Conservation (phyloP, 1,284 basidiomycete genomes). For the Ustilago sp. region DNA sequence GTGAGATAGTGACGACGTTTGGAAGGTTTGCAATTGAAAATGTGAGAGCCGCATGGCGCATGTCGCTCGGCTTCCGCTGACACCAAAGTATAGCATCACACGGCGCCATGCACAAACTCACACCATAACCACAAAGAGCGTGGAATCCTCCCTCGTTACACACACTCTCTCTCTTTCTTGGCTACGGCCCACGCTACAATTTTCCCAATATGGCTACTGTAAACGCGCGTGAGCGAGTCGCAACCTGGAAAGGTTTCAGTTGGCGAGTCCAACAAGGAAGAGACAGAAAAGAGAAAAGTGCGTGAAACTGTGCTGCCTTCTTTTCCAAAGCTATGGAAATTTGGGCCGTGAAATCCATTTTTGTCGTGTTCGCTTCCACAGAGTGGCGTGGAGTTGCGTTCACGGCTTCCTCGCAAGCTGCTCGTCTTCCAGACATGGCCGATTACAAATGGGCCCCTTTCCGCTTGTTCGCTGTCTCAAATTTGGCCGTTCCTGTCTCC, state of each 20-base stretch:
- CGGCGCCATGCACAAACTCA: neutral
- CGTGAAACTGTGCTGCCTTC: conserved; percentile 16
- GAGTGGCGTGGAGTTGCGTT: conserved; percentile 1
- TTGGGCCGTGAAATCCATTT: conserved; percentile 25
- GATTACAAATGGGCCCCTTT: conserved; percentile 3
- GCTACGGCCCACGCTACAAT: neutral
- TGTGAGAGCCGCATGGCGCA: neutral
- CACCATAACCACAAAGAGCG: neutral
- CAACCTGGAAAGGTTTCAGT: conserved; percentile 1
- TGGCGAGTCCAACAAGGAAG: neutral
- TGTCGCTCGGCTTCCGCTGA: conserved; percentile 11
- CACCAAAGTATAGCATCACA: neutral
- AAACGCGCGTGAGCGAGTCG: conserved; percentile 13
- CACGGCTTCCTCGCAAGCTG: too few species aligned
- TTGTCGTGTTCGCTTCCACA: neutral
- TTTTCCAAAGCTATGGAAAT: conserved; percentile 1
- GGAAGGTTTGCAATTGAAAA: neutral
- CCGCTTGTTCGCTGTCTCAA: neutral
- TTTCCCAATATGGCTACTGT: conserved; percentile 1
- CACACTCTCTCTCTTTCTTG: conserved; percentile 13
- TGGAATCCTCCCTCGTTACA: conserved; percentile 2
- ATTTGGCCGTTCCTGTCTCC: neutral
- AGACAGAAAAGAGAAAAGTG: conserved; percentile 1
- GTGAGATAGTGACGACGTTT: neutral
- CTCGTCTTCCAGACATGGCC: neutral